These are phyloP conservation scores for Podospora pseudopauciseta DNA, from an alignment of 495 filamentous ascomycete genomes.

Conservation along the genomic window DNA sequence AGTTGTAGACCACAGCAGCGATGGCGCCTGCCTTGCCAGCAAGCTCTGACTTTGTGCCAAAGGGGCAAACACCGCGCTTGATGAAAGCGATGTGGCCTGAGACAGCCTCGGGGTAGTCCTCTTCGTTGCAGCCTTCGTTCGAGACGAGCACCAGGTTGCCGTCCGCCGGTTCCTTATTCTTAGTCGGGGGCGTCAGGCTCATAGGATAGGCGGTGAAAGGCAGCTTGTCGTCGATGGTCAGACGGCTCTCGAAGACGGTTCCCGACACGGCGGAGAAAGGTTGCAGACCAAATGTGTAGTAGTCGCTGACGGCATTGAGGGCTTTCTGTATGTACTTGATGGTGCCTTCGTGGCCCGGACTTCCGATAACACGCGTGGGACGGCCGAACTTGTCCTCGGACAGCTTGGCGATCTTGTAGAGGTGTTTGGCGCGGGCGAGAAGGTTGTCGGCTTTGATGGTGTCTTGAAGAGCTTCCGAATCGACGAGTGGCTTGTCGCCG, in stretches of 20 bases:
- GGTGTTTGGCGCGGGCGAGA: conserved; percentile 49
- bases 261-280: conserved; percentile 57
- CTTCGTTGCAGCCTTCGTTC: conserved; percentile 47
- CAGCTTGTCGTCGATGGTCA: conserved; percentile 52
- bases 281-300: conserved; percentile 58
- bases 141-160: conserved; percentile 41
- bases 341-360: conserved; percentile 55
- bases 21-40: conserved; percentile 57
- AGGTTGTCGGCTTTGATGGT: conserved; percentile 52
- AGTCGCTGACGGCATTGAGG: conserved; percentile 48
- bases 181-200: conserved; percentile 58
- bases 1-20: conserved; percentile 61
- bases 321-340: conserved; percentile 57
- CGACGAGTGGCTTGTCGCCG: conserved; percentile 39
- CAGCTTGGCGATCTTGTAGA: conserved; percentile 55
- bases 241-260: conserved; percentile 54
- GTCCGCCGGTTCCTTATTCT: conserved; percentile 52
- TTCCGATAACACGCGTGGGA: conserved; percentile 63
- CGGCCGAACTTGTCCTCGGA: conserved; percentile 54
- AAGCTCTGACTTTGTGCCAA: conserved; percentile 56
- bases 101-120: conserved; percentile 44
- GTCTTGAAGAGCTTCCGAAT: conserved; percentile 50
- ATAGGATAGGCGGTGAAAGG: conserved; percentile 52
- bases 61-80: conserved; percentile 55
- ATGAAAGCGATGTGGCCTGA: conserved; percentile 55